A percentile compares a stretch with the other conserved stretches of the same genome.
phyloP scores from a whole-genome alignment of 129 eudicot species.

The Pseudognaphalium luteoalbum region DNA sequence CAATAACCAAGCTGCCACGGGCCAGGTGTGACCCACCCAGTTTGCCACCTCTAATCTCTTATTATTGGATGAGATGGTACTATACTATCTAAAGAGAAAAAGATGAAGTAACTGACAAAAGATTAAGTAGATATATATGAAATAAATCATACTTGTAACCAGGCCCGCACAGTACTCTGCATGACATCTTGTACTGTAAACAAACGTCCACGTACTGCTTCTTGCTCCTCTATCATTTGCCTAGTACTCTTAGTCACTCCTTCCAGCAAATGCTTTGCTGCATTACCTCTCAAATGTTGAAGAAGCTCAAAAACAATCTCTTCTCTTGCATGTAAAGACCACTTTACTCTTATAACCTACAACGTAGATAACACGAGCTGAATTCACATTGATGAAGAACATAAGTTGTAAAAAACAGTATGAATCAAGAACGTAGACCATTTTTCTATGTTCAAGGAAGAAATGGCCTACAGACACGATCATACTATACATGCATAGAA shows the following conservation, averaged over 20 bases:
- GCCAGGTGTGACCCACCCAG: neutral
- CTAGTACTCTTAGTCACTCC: conserved; percentile 78
- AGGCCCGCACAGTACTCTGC: conserved; percentile 91
- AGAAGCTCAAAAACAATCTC: conserved; percentile 94
- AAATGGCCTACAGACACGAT: neutral
- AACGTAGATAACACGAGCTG: neutral
- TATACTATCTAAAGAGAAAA: neutral
- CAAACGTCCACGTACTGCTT: conserved; percentile 93
- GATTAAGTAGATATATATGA: neutral
- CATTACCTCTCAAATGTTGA: conserved; percentile 77
- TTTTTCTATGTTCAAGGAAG: neutral
- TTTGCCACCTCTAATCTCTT: neutral
- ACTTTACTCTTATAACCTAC: conserved; percentile 92
- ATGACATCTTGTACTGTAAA: conserved; percentile 98
- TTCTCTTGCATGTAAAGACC: conserved; percentile 98
- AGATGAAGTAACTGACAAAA: neutral
- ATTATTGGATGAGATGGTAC: neutral
- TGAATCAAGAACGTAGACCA: neutral
- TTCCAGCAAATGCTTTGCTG: conserved; percentile 57
- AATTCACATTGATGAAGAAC: conserved; percentile 1
- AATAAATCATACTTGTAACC: conserved; percentile 66
- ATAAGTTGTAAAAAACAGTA: neutral
- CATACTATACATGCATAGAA: neutral
- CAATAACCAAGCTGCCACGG: neutral
- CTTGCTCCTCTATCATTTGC: conserved; percentile 96